These are phyloP conservation scores for Globisporangium spiculum DNA, from an alignment of 352 stramenopile genomes.

Conservation along the genomic window DNA sequence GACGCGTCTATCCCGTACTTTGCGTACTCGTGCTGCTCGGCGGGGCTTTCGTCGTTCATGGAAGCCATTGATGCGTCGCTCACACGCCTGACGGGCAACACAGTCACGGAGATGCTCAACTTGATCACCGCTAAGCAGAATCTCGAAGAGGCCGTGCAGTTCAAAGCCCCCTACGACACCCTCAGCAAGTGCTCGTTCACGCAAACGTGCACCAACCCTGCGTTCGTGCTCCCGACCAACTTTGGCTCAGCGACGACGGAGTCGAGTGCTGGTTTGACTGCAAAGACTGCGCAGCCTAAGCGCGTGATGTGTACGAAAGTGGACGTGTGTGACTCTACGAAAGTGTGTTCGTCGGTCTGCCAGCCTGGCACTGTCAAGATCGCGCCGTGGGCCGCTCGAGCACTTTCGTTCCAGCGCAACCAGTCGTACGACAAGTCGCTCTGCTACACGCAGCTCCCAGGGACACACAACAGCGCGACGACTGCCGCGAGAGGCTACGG, in stretches of 20 bases:
- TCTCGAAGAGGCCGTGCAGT: constrained; percentile 24
- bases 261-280: constrained; percentile 13
- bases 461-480: constrained; percentile 77
- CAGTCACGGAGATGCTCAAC: constrained; percentile 48
- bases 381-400: constrained; percentile 51
- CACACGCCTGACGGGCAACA: constrained; percentile 44
- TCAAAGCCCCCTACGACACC: constrained; percentile 36
- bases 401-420: constrained; percentile 66
- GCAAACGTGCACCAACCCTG: constrained; percentile 36
- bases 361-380: constrained; percentile 52
- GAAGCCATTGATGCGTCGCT: constrained; percentile 45
- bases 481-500: constrained; percentile 66
- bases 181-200: constrained; percentile 42
- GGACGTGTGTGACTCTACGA: constrained; percentile 51
- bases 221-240: constrained; percentile 32
- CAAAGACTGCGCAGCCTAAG: constrained; percentile 35
- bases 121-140: constrained; percentile 42
- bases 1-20: constrained; percentile 39
- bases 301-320: constrained; percentile 54
- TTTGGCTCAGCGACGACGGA: constrained; percentile 18
- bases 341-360: constrained; percentile 67
- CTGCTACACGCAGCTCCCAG: constrained; percentile 63
- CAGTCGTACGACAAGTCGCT: constrained; percentile 67
- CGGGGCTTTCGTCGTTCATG: constrained; percentile 36
- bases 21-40: constrained; percentile 43